Base-by-base conservation (phyloP, 2,329 filamentous ascomycete genomes). In the Calonectria naviculata region DNA sequence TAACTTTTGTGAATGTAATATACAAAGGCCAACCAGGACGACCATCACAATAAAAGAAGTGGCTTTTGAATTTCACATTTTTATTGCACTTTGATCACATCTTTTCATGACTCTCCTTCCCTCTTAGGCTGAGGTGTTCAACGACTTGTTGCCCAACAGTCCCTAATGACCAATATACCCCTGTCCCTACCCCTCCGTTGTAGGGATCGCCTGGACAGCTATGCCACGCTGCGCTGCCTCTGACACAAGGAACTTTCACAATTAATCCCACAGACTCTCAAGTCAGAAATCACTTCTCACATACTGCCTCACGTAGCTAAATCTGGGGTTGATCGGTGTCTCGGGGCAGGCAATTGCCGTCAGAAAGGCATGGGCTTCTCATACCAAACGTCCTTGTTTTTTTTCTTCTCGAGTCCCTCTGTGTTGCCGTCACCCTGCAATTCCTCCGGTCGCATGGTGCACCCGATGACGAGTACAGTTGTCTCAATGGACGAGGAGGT, bases 161-260 rank as follows among this genome's bases (percentile, higher is more conserved):
- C n/a, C 24, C 21, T 19, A 56, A 38, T 36, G 31, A 29, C 34
- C 52, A 24, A 21, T 26, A 8, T 24, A 15, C 52, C 52, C 52
- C 29, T 38, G 31, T 17, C 52, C 52, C 29, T 56, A 38, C 52
- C 31, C 36, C 52, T n/a, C 17, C 34, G 31, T 36, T 38, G 52
- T 56, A 56, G 38, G 44, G 46, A 47, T 62, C 21, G 67, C 47
- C 66, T 41, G 47, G 47, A 24, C 19, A 52, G 42, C 61, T 34
- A 58, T 64, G 67, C 47, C 42, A 54, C 63, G 62, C 62, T 26
- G 38, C 52, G 36, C 46, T 47, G 44, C 46, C 63, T 46, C n/a
- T 24, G 13, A 26, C 52, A 49, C 58, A 70, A 62, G n/a, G 52
- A 60, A 61, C 58, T 56, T 44, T 12, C 34, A 31, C 60, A 46